Evolutionary conservation across 106 monocot species (phyloP).

Genomic region (Chionographis japonica): DNA sequence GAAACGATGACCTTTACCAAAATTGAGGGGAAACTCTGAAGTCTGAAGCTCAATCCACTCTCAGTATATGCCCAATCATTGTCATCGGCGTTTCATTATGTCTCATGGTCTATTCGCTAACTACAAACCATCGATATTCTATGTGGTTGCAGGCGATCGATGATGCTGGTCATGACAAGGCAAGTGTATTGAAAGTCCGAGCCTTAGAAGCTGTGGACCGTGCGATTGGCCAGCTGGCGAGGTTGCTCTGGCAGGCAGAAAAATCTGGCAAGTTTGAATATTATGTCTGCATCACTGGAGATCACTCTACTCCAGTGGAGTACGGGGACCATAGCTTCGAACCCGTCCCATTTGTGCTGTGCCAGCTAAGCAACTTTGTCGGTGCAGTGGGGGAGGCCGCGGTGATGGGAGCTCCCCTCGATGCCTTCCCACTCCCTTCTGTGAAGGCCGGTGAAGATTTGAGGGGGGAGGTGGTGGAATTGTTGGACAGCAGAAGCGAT

Average conservation of each 20-base stretch:
- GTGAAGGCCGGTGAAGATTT: conserved; percentile 59
- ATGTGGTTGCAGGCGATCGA: conserved; percentile 66
- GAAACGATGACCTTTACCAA: too few relatives aligned
- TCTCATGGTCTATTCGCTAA: background rate
- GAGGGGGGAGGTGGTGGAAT: conserved; percentile 9
- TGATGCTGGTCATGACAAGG: conserved; percentile 97
- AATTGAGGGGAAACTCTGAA: background rate
- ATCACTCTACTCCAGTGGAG: conserved; percentile 94
- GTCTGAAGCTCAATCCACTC: background rate
- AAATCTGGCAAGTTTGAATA: conserved; percentile 57
- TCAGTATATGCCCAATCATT: background rate
- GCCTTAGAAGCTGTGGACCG: conserved; percentile 82
- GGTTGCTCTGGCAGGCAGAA: conserved; percentile 77
- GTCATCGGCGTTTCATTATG: background rate
- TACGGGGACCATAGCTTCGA: conserved; percentile 98
- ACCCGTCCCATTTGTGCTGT: conserved; percentile 80
- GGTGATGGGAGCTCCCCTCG: conserved; percentile 42
- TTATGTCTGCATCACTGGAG: conserved; percentile 81
- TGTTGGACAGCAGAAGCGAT: background rate
- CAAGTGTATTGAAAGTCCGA: conserved; percentile 64
- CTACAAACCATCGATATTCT: background rate
- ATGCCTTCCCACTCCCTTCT: conserved; percentile 70
- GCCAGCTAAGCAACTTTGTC: conserved; percentile 62
- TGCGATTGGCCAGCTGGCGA: conserved; percentile 69
- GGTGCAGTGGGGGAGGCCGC: conserved; percentile 47